Evolutionary conservation across 768 basidiomycete genomes (phyloP), one percentile per base, ranked within the genome.

Genomic region (Phaffia tasmanica): DNA sequence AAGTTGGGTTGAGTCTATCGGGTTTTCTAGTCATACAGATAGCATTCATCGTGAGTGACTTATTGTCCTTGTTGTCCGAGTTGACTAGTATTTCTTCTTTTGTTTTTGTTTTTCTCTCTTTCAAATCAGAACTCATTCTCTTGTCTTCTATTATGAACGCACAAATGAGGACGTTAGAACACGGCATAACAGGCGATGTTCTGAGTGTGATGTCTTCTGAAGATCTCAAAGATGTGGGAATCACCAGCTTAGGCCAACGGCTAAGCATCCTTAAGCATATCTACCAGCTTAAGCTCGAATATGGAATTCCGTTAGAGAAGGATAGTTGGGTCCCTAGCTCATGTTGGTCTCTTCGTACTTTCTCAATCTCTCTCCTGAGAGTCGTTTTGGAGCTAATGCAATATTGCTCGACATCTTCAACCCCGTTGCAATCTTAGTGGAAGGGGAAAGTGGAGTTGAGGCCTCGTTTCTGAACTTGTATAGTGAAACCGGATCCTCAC

Each of bases 121-220:
- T 56, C n/a, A 9, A 56, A 50, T n/a, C 49, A 15, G n/a, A 50
- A 15, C 49, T 23, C 29, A 21, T 9, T 56, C 29, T 9, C 14
- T 23, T 23, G 11, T 56, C 54, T 56, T 56, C 54, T 29, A 21
- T 56, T 29, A n/a, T n/a, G n/a, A 56, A n/a, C 56, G 25, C 14
- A 27, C 27, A 27, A 5, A 25, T 29, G n/a, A 5, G 32, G 25
- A 16, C 19, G n/a, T 1, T 74, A 94, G 94, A 92, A 74, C 88
- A 99, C 76, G 86, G 84, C 70, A 89, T 99, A 70, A 86, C 86
- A 21, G 95, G 95, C 64, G 92, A 97, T 70, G 84, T 89, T 1
- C 82, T 99, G 8, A 84, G 86, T 70, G 79, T 87, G 72, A 81
- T 97, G 57, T 87, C 91, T 74, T 81, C 84, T n/a, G 88, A 92